Evolutionary conservation across 1,139 yeast species (phyloP), one percentile per base, ranked within the genome.

Genomic region (Kodamaea alishanica): DNA sequence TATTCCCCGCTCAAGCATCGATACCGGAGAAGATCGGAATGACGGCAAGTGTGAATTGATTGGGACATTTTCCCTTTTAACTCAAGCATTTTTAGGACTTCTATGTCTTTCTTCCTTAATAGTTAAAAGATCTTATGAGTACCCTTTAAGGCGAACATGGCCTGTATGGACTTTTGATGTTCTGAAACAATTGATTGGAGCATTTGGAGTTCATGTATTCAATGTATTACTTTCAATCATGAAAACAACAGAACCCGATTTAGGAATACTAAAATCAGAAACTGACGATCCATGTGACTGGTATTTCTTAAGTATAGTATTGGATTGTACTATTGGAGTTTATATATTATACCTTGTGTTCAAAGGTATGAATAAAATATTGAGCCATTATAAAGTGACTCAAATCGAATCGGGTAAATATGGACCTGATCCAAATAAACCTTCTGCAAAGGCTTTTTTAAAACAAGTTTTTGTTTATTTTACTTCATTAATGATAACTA

Each of bases 321-420:
- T 90, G 56, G 98, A 92, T 59, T 90, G 97, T 33, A 92, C 98
- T 0, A 73, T 90, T n/a, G 98, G 98, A 0, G 95, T 89, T 2
- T 94, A 94, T 22, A 74, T 90, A 3, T 68, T 92, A 31, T 89
- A 55, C 41, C 55, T 76, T 8, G 83, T 84, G 10, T 70, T 72
- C 45, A 60, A 56, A 30, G 55, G 66, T 2, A 64, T 77, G 4
- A 70, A 85, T 33, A 56, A 65, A 35, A 79, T 70, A 6, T 62
- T 69, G 40, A 56, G 52, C 37, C 44, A 58, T 6, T 55, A 58
- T 43, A 63, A 61, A 27, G 51, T 70, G 28, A 62, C 71, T 2
- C 61, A 86, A 39, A 82, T 88, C 6, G 81, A 84, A 39, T 82
- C 94, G 35, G 97, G 97, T 2, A 80, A 85, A 52, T 92, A 92